Base-by-base conservation (phyloP, 805 yeast genomes). In the Hanseniaspora lindneri region DNA sequence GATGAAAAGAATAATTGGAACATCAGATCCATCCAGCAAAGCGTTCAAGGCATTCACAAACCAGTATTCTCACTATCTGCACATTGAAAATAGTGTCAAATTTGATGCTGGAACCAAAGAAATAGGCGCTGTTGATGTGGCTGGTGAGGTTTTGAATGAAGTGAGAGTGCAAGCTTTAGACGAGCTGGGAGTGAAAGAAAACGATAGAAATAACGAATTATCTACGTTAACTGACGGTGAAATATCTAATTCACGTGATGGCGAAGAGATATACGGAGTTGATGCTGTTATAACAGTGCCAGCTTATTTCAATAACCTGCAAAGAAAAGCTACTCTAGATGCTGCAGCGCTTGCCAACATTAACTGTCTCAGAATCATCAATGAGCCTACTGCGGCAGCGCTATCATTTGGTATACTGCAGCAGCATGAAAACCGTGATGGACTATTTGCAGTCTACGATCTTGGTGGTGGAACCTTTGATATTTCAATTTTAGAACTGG, bases 401-500 rank as follows among this genome's bases (percentile, higher is more conserved):
- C 70, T 83, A 56, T 87, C 89, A 35, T 83, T 82, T 60, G 92
- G 92, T 40, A 66, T 81, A 25, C 83, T 79, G 55, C 70, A 73
- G 56, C 68, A 71, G 47, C 65, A 63, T 39, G 59, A 58, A 35
- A 55, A 57, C 33, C 37, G 36, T 25, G 51, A 56, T 44, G 71
- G 71, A 4, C 55, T 69, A 21, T 63, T 70, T 39, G 73, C 73
- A 10, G 73, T 70, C 36, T 83, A 79, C 59, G 94, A 83, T 65
- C 71, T 83, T 55, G 92, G 92, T 56, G 92, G 92, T 52, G 92
- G 92, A 52, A 83, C 92, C 35, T 83, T 83, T 63, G 94, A 83
- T 66, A 81, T 83, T 39, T 81, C 89, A 14, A 71, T 83, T 50
- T 66, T 83, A 54, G 85, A 82, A 55, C 81, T 83, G 51, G 89